Evolutionary conservation across 345 rosid genomes (phyloP), one percentile per base, ranked within the genome.

Genomic region (Acer yangbiense): DNA sequence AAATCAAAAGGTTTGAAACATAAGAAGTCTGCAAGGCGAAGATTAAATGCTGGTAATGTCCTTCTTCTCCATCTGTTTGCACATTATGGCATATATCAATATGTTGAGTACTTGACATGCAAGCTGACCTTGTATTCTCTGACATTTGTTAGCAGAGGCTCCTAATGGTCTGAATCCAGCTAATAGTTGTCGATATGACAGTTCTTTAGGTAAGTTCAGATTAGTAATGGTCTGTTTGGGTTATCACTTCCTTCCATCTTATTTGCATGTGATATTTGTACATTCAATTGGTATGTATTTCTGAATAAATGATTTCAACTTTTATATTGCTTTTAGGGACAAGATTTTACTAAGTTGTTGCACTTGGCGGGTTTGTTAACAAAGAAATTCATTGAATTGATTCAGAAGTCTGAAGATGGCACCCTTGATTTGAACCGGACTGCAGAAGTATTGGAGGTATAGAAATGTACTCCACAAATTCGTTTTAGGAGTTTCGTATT

Each of bases 391-490:
- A 85, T 93, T 73, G 86, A 80, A 72, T 83, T 93, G 87, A 83
- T 89, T 75, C 89, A 87, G 52, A 91, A 88, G 77, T 90, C 91
- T 66, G 78, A 91, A 79, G 95, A 93, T 85, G 93, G 97, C 66
- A 89, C 90, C 61, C 95, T 93, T 80, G 94, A 93, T 84, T 84
- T 93, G 68, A 93, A 93, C 78, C 69, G 67, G 72, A 87, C 93
- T 72, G 92, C 94, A 39, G 90, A 83, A 80, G 87, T 87, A 57
- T 87, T 93, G 83, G 89, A 91, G 93, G 97, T 89, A 86, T 81
- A 61, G 55, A 35, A 65, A n/a, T 82, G 18, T 71, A 27, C 70
- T 41, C 35, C 20, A 67, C 35, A 17, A 0, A 16, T 68, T 76
- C 57, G 1, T 46, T 25, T 44, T 17, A 23, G 20, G 61, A 27